Evolutionary conservation across 1,139 yeast genomes (phyloP), one percentile per base, ranked within the genome.

Genomic region (Pichia sp.): DNA sequence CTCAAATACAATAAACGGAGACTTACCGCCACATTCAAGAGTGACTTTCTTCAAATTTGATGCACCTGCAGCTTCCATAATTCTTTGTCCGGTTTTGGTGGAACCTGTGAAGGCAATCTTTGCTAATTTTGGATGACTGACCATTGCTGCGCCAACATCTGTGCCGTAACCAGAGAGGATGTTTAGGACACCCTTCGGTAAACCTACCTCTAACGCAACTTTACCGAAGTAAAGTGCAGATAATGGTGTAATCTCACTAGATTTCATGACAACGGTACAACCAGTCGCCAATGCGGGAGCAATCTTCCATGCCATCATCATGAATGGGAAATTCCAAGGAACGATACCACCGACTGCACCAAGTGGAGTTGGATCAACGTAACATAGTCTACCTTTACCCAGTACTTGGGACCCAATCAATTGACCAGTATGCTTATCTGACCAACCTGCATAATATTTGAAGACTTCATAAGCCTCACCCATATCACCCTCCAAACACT

Each of bases 51-150:
- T 84, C 54, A 84, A 75, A 56, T 67, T 74, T 32, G 76, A 67
- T 34, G 60, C 61, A 22, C 84, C 80, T 41, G 86, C 83, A 48
- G 80, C 76, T 64, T 72, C 73, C 75, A 80, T 80, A 44, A 84
- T 81, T 45, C 69, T 71, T 54, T 80, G 70, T 51, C 94, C 95
- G 40, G 87, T 82, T 20, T 77, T 78, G 21, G 93, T 85, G 15
- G 94, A 82, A 46, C 95, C 95, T 33, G 94, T 85, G 60, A 85
- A 85, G 3, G 94, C 87, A 52, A 85, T 72, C 59, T 82, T 86
- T 47, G 74, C 72, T 47, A 85, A 67, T 47, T 65, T 72, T 42
- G 74, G 76, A 54, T 78, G 82, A 39, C 64, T 59, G 38, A 78
- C 65, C 57, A 79, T 63, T 32, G 75, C 66, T 53, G 74, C 68